These are phyloP conservation scores for Trypanosoma scelopori DNA, from an alignment of 208 protist genomes.

Conservation along the genomic window DNA sequence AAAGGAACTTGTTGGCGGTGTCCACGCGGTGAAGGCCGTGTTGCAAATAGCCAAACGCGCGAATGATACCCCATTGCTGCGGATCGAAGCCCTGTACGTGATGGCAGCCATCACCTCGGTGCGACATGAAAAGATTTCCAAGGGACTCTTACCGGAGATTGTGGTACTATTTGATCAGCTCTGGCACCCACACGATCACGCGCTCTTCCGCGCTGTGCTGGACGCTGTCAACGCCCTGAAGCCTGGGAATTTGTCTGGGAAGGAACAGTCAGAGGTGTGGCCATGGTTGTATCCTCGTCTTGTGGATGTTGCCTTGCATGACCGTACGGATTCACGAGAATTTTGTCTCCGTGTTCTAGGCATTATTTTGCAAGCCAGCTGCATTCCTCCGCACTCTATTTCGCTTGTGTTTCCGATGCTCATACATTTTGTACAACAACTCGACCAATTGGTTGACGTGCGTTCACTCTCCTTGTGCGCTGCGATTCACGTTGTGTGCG, in stretches of 20 bases:
- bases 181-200: slow-evolving; percentile 78
- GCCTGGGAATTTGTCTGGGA: slow-evolving; percentile 86
- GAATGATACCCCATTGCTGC: slow-evolving; percentile 71
- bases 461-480: slow-evolving; percentile 82
- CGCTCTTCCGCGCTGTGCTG: slow-evolving; percentile 80
- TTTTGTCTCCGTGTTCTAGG: slow-evolving; percentile 88
- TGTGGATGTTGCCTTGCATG: slow-evolving; percentile 87
- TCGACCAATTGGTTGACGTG: slow-evolving; percentile 85
- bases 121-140: slow-evolving; percentile 83
- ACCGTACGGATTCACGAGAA: slow-evolving; percentile 80
- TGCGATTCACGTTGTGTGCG: slow-evolving; percentile 84
- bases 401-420: slow-evolving; percentile 85
- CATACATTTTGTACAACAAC: slow-evolving; percentile 81
- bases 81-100: slow-evolving; percentile 86
- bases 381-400: slow-evolving; percentile 90
- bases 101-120: slow-evolving; percentile 78
- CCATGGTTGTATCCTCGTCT: slow-evolving; percentile 90
- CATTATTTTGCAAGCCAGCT: slow-evolving; percentile 84
- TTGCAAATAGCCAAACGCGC: slow-evolving; percentile 76
- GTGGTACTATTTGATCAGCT: slow-evolving; percentile 88
- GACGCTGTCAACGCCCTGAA: slow-evolving; percentile 88
- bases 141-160: slow-evolving; percentile 84
- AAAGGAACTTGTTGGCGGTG: slow-evolving; percentile 80
- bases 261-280: slow-evolving; percentile 90
- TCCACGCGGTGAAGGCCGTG: slow-evolving; percentile 79